Conservation (phyloP, 176 grass and related monocot genomes). For the Hordeum vulgare region DNA sequence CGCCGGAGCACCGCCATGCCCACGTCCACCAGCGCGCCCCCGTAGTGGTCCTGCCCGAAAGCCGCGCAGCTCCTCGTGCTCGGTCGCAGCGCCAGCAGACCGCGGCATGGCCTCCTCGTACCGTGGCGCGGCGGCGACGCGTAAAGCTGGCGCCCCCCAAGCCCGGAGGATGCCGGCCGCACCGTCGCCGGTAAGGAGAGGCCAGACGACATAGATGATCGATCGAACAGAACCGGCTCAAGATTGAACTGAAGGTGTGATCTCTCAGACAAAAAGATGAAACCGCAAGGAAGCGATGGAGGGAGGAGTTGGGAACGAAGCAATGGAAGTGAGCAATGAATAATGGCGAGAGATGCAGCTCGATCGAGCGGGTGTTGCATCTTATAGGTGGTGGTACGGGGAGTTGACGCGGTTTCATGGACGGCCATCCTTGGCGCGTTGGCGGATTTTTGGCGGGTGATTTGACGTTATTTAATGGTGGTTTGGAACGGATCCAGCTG, state of each 20-base stretch:
- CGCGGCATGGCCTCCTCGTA: background rate
- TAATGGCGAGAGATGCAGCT: background rate
- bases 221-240: background rate
- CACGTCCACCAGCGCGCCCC: constrained; percentile 47
- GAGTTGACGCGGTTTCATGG: background rate
- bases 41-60: constrained; percentile 12
- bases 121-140: background rate
- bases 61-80: background rate
- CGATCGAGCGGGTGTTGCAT: background rate
- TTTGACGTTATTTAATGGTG: background rate
- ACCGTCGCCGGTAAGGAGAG: background rate
- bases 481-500: no score
- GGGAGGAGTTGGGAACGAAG: background rate
- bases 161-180: no score
- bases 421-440: background rate
- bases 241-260: background rate
- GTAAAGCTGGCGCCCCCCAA: constrained; percentile 39
- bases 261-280: background rate
- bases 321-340: background rate
- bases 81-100: background rate
- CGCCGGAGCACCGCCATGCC: constrained; percentile 65
- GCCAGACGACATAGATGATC: constrained; percentile 15
- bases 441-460: constrained; percentile 23
- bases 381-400: background rate
- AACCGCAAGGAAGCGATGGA: background rate